These are phyloP conservation scores for Xylaria sp. DNA, from an alignment of 2,329 filamentous ascomycete genomes.

Conservation along the genomic window DNA sequence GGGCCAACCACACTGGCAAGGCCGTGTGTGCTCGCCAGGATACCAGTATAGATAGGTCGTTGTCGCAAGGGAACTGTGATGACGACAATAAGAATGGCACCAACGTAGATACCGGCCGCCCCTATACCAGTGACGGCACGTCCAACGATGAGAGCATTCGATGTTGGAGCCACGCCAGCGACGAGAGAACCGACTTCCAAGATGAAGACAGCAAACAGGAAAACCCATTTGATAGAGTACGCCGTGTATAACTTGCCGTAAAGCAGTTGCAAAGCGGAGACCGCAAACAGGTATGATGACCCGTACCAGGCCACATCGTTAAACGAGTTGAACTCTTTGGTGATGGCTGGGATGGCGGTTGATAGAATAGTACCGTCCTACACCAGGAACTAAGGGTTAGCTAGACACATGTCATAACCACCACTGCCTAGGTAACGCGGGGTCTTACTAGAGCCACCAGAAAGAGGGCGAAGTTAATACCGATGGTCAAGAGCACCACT, in stretches of 20 bases:
- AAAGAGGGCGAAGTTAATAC: background rate
- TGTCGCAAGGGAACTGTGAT: slow-evolving; percentile 39
- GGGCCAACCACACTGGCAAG: slow-evolving; percentile 51
- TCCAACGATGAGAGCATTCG: slow-evolving; percentile 44
- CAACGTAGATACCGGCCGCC: slow-evolving; percentile 54
- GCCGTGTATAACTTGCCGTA: slow-evolving; percentile 54
- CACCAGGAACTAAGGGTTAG: background rate
- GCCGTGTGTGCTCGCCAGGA: slow-evolving; percentile 50
- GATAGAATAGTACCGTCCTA: slow-evolving; percentile 20
- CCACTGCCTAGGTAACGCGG: background rate
- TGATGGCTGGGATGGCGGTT: slow-evolving; percentile 21
- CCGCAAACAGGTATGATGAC: slow-evolving; percentile 49
- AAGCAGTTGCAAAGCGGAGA: slow-evolving; percentile 49
- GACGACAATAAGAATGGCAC: slow-evolving; percentile 50
- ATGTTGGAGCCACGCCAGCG: slow-evolving; percentile 44
- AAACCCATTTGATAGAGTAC: slow-evolving; percentile 50
- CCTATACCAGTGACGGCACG: slow-evolving; percentile 47
- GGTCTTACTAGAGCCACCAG: slow-evolving; percentile 3
- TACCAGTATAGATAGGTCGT: slow-evolving; percentile 35
- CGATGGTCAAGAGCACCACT: slow-evolving; percentile 11
- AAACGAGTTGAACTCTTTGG: slow-evolving; percentile 13
- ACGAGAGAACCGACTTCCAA: slow-evolving; percentile 54
- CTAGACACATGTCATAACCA: background rate
- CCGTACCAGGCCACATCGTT: slow-evolving; percentile 27
- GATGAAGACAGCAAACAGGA: slow-evolving; percentile 47